phyloP scores from a whole-genome alignment of 2,329 filamentous ascomycete species.

The Hawksworthiomyces lignivorus region DNA sequence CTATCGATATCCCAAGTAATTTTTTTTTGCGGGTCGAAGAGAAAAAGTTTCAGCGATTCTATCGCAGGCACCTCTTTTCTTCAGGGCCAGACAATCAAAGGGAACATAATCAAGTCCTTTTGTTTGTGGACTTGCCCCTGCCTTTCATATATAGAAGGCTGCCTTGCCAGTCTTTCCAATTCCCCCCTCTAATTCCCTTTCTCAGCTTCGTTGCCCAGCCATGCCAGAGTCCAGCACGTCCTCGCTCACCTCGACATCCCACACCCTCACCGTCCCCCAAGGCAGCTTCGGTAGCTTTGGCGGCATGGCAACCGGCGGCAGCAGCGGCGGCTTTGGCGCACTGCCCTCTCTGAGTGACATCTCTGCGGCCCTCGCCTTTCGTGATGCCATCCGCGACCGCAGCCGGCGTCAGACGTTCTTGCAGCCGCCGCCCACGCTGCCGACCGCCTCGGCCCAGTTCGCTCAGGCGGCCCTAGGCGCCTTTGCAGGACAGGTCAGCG shows the following conservation, averaged over 20 bases:
- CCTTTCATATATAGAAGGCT: too few relatives aligned
- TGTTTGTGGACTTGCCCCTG: too few relatives aligned
- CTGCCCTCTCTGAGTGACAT: slow-evolving; percentile 15
- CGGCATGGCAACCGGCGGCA: slow-evolving; percentile 17
- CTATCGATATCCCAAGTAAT: too few relatives aligned
- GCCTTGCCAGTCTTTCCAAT: too few relatives aligned
- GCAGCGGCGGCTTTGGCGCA: slow-evolving; percentile 14
- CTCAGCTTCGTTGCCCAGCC: neutral
- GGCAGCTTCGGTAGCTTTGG: slow-evolving; percentile 1
- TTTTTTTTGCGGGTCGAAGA: slow-evolving; percentile 4
- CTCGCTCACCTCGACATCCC: slow-evolving; percentile 56
- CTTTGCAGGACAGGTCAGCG: slow-evolving; percentile 65
- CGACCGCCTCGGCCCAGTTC: slow-evolving; percentile 61
- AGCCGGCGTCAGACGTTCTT: slow-evolving; percentile 66
- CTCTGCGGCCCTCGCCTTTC: slow-evolving; percentile 40
- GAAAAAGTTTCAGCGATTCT: slow-evolving; percentile 11
- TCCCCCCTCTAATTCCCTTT: too few relatives aligned
- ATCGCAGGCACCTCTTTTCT: too few relatives aligned
- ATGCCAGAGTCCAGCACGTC: slow-evolving; percentile 39
- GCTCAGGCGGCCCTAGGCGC: slow-evolving; percentile 76
- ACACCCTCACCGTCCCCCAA: slow-evolving; percentile 40
- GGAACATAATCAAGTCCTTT: too few relatives aligned
- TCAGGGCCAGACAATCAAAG: too few relatives aligned
- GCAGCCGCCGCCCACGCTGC: slow-evolving; percentile 60
- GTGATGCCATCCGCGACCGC: slow-evolving; percentile 49